Base-by-base conservation (phyloP, 192 early-diverging fungal species). In the Rhizophlyctis rosea region DNA sequence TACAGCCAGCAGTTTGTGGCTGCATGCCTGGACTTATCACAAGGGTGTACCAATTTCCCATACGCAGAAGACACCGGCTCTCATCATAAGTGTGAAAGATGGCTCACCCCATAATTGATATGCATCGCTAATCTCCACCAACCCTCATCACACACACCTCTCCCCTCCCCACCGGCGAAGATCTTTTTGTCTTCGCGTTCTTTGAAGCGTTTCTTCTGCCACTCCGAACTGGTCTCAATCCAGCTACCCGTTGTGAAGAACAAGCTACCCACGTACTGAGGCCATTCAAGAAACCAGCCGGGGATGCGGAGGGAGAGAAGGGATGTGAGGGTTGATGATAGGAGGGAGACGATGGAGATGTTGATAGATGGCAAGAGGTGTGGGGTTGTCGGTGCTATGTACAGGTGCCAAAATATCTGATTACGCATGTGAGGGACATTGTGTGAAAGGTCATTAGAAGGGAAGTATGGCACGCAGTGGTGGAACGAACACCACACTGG, bases 401-500 rank as follows among this genome's bases (percentile, higher is more conserved):
- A 60, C 16, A 67, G 57, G 31, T n/a, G 13, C 65, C 65, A 67
- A 51, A 53, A 67, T 16, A 67, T 52, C 65, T 67, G n/a, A n/a
- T n/a, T n/a, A n/a, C n/a, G n/a, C n/a, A n/a, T n/a, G n/a, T n/a
- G n/a, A n/a, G n/a, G n/a, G n/a, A n/a, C n/a, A n/a, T n/a, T n/a
- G n/a, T n/a, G n/a, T n/a, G n/a, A n/a, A n/a, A n/a, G n/a, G n/a
- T n/a, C n/a, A n/a, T n/a, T n/a, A n/a, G n/a, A n/a, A n/a, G n/a
- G n/a, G n/a, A n/a, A n/a, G n/a, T n/a, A n/a, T n/a, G n/a, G n/a
- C n/a, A n/a, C n/a, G n/a, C n/a, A n/a, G n/a, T n/a, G n/a, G n/a
- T n/a, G n/a, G n/a, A n/a, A n/a, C n/a, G n/a, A n/a, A n/a, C n/a
- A n/a, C n/a, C n/a, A n/a, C n/a, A n/a, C n/a, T n/a, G n/a, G n/a